Evolutionary conservation across 371 early-diverging fungal species (phyloP), one percentile per base, ranked within the genome.

Genomic region (Scutellospora calospora): DNA sequence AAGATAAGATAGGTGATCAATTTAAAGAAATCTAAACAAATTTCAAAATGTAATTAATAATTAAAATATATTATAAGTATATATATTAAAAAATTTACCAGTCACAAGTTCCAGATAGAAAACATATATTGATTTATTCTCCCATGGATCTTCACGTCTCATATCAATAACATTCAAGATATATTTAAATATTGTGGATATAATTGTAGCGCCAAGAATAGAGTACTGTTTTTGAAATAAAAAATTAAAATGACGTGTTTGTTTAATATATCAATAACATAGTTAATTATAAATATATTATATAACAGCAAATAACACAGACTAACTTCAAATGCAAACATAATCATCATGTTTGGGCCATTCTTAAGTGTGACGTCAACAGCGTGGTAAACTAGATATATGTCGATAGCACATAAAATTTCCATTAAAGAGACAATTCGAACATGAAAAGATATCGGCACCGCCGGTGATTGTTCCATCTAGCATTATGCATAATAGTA

Each of bases 241-340:
- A 25, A 38, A 25, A 38, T 45, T 16, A 60, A 11, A 27, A 51
- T 33, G 2, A 45, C 0, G 45, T 6, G 45, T 45, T 45, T 9
- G 9, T 9, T 45, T 45, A 45, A 45, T 25, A 68, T 35, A 16
- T 3, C 8, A 29, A 73, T 9, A 49, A 49, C 18, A 65, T 77
- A 3, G 55, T 4, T 45, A 45, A 45, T 45, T 45, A 45, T 11
- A 45, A 9, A 45, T 9, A 45, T 45, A 45, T n/a, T 33, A 45
- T 2, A 27, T 33, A 45, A 45, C 45, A 45, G 45, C 45, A 45
- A 62, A 45, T 29, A 66, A 74, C 27, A 41, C n/a, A 18, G 12
- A 76, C 82, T 51, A 86, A 95, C 96, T 91, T 97, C 99, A 82
- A 98, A 98, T 8, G 95, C 97, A 91, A 98, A 98, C 84, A 97